Evolutionary conservation across 2,329 filamentous ascomycete genomes (phyloP), one percentile per base, ranked within the genome.

Genomic region (Exophiala viscosa): DNA sequence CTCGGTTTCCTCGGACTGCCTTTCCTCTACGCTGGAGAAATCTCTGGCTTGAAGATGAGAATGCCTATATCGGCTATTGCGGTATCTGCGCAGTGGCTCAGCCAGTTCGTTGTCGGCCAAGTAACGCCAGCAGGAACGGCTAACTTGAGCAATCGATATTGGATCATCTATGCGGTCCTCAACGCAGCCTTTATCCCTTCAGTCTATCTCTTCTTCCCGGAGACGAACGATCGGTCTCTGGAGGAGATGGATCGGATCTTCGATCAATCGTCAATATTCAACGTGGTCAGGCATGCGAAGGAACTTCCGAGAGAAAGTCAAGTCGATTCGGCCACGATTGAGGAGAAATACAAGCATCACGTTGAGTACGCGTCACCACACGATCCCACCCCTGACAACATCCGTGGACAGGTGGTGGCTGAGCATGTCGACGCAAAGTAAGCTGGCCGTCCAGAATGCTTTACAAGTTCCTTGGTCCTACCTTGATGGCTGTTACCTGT

Each of bases 41-140:
- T 75, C 54, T 74, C 73, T 54, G 72, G 72, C 5, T 65, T 70
- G 20, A 73, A 76, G 55, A 83, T 73, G 4, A 65, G 73, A 3
- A 67, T 69, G 6, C 64, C 66, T 8, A 70, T 68, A 54, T 66
- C 70, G 45, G 69, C 73, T 0, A 69, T 76, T 38, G 70, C 67
- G 5, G 67, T 66, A 0, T 64, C 64, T 0, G 64, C 64, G 11
- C 83, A 82, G 68, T 83, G 80, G 80, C 70, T 78, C 11, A 78
- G 76, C 67, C 82, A 83, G 66, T 85, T 85, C 67, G 71, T 85
- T 63, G 80, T 86, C 20, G 83, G 86, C 45, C 83, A 84, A 78
- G 79, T 86, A 43, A 83, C 81, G 0, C 51, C 51, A 11, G 9
- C 28, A 3, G 23, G 20, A 10, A 43, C 28, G 3, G 36, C 33